Base-by-base conservation (phyloP, 192 early-diverging fungal genomes). In the Chytriomyces hyalinus region DNA sequence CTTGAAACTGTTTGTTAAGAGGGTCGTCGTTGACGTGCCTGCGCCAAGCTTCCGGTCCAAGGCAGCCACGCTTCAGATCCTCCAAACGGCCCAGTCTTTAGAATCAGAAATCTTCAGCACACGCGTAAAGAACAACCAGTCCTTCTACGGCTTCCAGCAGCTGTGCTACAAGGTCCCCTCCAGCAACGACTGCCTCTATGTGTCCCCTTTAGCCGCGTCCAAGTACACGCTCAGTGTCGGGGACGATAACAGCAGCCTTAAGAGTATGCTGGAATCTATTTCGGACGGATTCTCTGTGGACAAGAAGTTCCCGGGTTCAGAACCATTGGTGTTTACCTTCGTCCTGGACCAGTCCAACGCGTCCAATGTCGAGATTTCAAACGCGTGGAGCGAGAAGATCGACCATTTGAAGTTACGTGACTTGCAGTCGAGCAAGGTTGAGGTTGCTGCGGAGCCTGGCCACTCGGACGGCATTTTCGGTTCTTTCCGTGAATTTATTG, bases 401-500 rank as follows among this genome's bases (percentile, higher is more conserved):
- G 65, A 80, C 24, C 22, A 28, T 24, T n/a, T 79, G 24, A 60
- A 79, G 53, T 17, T 20, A n/a, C 13, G 8, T 6, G 65, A 79
- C 67, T 45, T 79, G 5, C 22, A 67, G 20, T 13, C 74, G 7
- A 57, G 10, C 74, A 67, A 49, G 24, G 43, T 47, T 50, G 59
- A 57, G 11, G 61, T 10, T 9, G 28, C 74, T 20, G 64, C 8
- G 4, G 76, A 53, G 36, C 26, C 6, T 49, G 24, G 7, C 61
- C 15, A 77, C 50, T 13, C n/a, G 20, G 17, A 75, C 49, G 61
- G 44, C 20, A 67, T 78, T 28, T 10, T 79, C 36, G 45, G 90
- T 44, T 17, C 36, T 79, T 79, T 49, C 26, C 26, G 7, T 11
- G 90, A 80, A 76, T 92, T 53, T 66, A 86, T 48, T 68, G 79